Evolutionary conservation across 2,329 filamentous ascomycete genomes (phyloP).

Genomic region (Diaporthe sp.): DNA sequence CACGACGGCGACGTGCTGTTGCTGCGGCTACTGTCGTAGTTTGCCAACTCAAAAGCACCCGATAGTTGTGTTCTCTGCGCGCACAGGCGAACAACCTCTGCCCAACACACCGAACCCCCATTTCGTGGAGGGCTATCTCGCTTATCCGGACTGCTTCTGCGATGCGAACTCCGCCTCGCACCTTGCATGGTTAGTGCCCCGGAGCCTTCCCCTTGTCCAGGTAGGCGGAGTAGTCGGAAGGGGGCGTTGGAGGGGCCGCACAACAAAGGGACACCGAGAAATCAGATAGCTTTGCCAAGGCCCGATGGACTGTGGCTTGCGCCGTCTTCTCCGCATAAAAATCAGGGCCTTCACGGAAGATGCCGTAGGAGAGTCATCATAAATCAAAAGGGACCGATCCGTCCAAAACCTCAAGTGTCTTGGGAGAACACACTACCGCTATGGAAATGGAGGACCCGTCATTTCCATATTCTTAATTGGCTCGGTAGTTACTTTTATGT

Average conservation of each 20-base stretch:
- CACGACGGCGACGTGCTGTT: background rate
- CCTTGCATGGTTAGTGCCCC: background rate
- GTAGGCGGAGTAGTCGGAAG: background rate
- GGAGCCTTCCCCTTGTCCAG: background rate
- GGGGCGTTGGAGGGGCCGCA: too few relatives aligned
- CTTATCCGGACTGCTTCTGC: background rate
- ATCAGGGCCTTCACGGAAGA: background rate
- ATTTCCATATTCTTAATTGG: background rate
- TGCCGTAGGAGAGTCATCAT: background rate
- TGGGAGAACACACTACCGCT: background rate
- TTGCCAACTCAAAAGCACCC: background rate
- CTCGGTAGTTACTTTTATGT: background rate
- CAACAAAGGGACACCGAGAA: fast-evolving
- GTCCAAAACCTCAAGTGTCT: background rate
- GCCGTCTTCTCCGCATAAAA: background rate
- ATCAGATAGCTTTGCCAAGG: constrained; percentile 1
- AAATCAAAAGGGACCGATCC: background rate
- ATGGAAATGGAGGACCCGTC: background rate
- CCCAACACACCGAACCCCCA: background rate
- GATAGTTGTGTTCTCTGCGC: background rate
- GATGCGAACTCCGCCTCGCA: background rate
- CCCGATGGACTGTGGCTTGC: background rate
- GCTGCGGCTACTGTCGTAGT: background rate
- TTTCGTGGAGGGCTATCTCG: background rate
- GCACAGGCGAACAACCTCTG: background rate